These are phyloP conservation scores for Globisporangium perplexum DNA, from an alignment of 352 stramenopile genomes.

Conservation along the genomic window DNA sequence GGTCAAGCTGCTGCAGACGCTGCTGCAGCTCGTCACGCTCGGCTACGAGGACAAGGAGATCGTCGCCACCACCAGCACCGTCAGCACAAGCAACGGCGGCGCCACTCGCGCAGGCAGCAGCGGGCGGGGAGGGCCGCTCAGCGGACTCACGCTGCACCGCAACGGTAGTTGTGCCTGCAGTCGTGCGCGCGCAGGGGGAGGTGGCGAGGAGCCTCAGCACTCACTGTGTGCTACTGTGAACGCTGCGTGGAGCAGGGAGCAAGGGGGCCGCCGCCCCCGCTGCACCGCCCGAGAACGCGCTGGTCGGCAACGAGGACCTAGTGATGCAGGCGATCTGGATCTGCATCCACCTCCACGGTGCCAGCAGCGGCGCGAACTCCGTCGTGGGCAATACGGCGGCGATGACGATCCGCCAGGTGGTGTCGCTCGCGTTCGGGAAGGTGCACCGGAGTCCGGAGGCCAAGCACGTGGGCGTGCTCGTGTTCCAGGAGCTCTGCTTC, in stretches of 20 bases:
- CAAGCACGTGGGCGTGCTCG: slow-evolving; percentile 75
- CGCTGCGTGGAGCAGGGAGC: neutral
- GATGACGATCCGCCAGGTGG: slow-evolving; percentile 85
- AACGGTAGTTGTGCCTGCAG: slow-evolving; percentile 6
- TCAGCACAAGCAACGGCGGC: neutral
- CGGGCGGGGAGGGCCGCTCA: slow-evolving; percentile 7
- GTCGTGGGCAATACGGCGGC: slow-evolving; percentile 82
- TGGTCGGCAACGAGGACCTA: slow-evolving; percentile 78
- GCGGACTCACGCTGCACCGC: slow-evolving; percentile 15
- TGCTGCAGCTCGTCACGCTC: slow-evolving; percentile 83
- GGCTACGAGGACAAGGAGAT: slow-evolving; percentile 52
- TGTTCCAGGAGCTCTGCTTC: slow-evolving; percentile 86
- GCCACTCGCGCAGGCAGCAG: neutral
- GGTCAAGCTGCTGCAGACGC: slow-evolving; percentile 86
- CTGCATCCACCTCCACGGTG: slow-evolving; percentile 73
- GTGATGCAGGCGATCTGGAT: slow-evolving; percentile 88
- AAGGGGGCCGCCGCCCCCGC: neutral
- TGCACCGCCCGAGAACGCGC: slow-evolving; percentile 25
- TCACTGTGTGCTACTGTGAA: neutral
- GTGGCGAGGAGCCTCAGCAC: too few species aligned
- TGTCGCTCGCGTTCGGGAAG: slow-evolving; percentile 84
- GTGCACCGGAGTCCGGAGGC: slow-evolving; percentile 58
- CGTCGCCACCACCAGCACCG: neutral
- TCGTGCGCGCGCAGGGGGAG: too few species aligned
- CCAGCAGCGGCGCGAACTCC: slow-evolving; percentile 66